A percentile compares a stretch with the other conserved stretches of the same genome.
These are phyloP conservation scores for Claviceps monticola DNA, from an alignment of 2,329 filamentous ascomycete genomes.

Conservation along the genomic window DNA sequence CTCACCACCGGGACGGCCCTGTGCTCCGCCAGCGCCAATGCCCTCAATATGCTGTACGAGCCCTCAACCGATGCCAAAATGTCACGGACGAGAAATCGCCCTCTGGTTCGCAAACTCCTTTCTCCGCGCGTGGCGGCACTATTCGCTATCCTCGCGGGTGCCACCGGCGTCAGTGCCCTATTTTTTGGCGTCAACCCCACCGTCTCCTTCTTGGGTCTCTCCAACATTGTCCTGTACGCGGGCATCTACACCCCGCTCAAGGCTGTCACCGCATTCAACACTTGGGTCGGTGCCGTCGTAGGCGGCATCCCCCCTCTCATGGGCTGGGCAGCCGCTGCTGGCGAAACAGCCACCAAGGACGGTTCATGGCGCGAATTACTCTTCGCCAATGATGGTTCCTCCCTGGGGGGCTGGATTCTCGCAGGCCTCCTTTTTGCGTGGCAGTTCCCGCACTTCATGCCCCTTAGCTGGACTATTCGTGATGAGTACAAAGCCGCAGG, in stretches of 20 bases:
- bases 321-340: constrained; percentile 94
- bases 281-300: constrained; percentile 86
- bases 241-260: constrained; percentile 90
- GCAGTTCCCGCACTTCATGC: constrained; percentile 98
- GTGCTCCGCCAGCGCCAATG: constrained; percentile 82
- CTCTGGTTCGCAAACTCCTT: constrained; percentile 71
- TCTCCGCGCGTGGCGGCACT: constrained; percentile 54
- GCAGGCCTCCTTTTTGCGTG: constrained; percentile 78
- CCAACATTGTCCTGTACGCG: constrained; percentile 83
- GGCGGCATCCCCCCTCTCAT: constrained; percentile 91
- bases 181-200: constrained; percentile 92
- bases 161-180: constrained; percentile 55
- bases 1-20: constrained; percentile 80
- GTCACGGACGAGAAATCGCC: constrained; percentile 82
- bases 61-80: constrained; percentile 81
- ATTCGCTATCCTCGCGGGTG: constrained; percentile 65
- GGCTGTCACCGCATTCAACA: constrained; percentile 73
- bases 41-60: constrained; percentile 96
- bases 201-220: constrained; percentile 67
- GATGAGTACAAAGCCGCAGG: constrained; percentile 71
- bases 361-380: constrained; percentile 68
- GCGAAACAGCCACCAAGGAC: constrained; percentile 65
- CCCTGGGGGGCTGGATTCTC: constrained; percentile 74
- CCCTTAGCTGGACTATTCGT: constrained; percentile 74
- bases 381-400: constrained; percentile 47